Evolutionary conservation across 106 monocot genomes (phyloP), one percentile per base, ranked within the genome.

Genomic region (Hemerocallis citrina): DNA sequence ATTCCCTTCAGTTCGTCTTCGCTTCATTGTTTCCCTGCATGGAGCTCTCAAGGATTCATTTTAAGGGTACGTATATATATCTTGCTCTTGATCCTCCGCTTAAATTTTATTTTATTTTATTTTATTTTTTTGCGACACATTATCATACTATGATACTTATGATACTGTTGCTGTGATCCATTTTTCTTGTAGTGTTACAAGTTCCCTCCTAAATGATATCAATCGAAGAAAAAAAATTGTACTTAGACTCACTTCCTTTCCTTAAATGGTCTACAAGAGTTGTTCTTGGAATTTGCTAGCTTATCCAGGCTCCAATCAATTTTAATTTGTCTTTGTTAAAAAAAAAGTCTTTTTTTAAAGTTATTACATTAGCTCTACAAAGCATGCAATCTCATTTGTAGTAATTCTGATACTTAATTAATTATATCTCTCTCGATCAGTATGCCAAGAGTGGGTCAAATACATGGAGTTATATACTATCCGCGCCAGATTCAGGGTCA

Each of bases 381-480:
- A n/a, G n/a, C n/a, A n/a, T n/a, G n/a, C n/a, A n/a, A n/a, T n/a
- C n/a, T n/a, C n/a, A n/a, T n/a, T n/a, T n/a, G n/a, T n/a, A n/a
- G n/a, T n/a, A n/a, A n/a, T 11, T 38, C 37, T 6, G 37, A 38
- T 38, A 38, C 7, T 38, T 38, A 6, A 38, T 38, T 38, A 38
- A 6, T 5, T 38, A 11, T 6, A 38, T 38, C 37, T 38, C 15
- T 15, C 14, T 8, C 29, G 4, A 55, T 16, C 60, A 85, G 85
- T 80, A 62, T 35, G 57, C 27, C 19, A 13, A 70, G 35, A 65
- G 43, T 11, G 66, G 31, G 14, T 9, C 44, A 4, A 44, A 39
- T 40, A 21, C 56, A 31, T 85, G 80, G 84, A 84, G 75, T 60
- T 79, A 72, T 57, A 59, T 84, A 2, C 65, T 84, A 12, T 85